Conservation (phyloP, 179 eudicot genomes). For the Gypsophila paniculata region DNA sequence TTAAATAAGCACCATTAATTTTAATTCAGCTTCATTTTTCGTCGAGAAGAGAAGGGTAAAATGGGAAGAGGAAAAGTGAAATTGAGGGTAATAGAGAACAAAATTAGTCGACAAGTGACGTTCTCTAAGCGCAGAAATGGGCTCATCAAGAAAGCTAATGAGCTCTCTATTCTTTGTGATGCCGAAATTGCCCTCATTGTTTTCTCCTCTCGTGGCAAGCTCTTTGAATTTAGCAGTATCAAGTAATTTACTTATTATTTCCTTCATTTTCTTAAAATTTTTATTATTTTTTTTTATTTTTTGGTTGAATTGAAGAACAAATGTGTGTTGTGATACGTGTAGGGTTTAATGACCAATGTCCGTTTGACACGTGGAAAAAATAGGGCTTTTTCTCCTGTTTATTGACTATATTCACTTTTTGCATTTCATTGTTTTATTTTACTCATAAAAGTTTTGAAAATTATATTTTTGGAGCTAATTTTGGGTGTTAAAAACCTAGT, state of each 20-base stretch:
- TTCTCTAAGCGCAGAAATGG: conserved; percentile 80
- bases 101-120: conserved; percentile 82
- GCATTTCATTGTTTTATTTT: neutral
- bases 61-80: conserved; percentile 98
- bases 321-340: neutral
- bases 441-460: too few species aligned
- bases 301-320: neutral
- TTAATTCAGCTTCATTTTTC: neutral
- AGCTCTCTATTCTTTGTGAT: conserved; percentile 52
- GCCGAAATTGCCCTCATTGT: conserved; percentile 57
- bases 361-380: conserved; percentile 12
- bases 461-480: neutral
- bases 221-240: conserved; percentile 65
- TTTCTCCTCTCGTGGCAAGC: conserved; percentile 80
- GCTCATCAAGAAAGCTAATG: conserved; percentile 70
- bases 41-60: conserved; percentile 7
- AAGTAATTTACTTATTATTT: conserved; percentile 5
- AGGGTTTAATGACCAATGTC: conserved; percentile 6
- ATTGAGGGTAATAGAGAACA: conserved; percentile 76
- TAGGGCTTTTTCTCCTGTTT: neutral
- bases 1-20: neutral
- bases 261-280: neutral
- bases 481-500: too few species aligned
- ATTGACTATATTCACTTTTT: too few species aligned
- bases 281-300: neutral